phyloP scores from a whole-genome alignment of 2,329 filamentous ascomycete species.

The Hypoxylon sp. region DNA sequence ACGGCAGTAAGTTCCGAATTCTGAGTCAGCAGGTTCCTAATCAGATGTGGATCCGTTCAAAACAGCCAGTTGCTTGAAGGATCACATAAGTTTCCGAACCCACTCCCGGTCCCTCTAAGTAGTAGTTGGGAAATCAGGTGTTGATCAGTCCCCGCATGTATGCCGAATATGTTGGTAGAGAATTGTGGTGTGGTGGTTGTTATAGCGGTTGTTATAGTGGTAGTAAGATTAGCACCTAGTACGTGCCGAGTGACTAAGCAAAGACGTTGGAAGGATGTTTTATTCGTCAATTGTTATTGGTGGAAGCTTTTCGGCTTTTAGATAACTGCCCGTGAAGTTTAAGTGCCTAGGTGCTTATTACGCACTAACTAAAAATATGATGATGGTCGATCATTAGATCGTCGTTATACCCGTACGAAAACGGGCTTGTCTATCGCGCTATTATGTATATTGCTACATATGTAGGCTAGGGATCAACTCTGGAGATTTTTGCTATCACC shows the following conservation, averaged over 20 bases:
- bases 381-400: slow-evolving; percentile 15
- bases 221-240: not conserved
- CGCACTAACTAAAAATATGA: not conserved
- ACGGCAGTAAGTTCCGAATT: slow-evolving; percentile 13
- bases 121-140: not conserved
- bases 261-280: not conserved
- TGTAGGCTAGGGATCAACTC: not conserved
- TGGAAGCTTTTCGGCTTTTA: slow-evolving; percentile 15
- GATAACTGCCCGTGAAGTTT: slow-evolving; percentile 13
- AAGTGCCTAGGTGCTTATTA: slow-evolving; percentile 8
- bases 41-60: not conserved
- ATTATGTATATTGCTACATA: not conserved
- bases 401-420: slow-evolving; percentile 7
- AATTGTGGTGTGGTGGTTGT: not conserved
- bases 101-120: not conserved
- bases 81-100: slow-evolving; percentile 13
- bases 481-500: not conserved
- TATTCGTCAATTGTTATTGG: not conserved
- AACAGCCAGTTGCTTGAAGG: slow-evolving; percentile 3
- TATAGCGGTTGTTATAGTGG: not conserved
- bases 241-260: slow-evolving; percentile 16
- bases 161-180: slow-evolving; percentile 1
- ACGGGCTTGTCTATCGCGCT: not conserved
- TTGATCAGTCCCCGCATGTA: not conserved
- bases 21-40: slow-evolving; percentile 3